Evolutionary conservation across 1,284 basidiomycete species (phyloP).

Genomic region (Mycosarcoma mackinlayi): DNA sequence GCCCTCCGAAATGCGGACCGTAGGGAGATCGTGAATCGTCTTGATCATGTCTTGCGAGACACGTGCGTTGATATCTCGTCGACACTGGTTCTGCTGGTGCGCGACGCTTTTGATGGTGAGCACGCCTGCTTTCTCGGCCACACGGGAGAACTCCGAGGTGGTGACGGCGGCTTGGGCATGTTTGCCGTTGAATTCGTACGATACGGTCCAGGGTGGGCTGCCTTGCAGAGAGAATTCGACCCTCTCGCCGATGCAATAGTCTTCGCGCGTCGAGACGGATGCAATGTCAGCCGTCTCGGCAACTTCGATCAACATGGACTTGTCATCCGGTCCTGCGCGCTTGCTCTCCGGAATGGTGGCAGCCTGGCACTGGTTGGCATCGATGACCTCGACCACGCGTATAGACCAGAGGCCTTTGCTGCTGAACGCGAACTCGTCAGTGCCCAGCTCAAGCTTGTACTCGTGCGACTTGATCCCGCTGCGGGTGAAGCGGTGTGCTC

Average conservation of each 20-base stretch:
- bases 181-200: slow-evolving; percentile 85
- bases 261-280: slow-evolving; percentile 79
- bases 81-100: slow-evolving; percentile 73
- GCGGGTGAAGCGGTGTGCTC: slow-evolving; percentile 72
- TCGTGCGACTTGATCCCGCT: slow-evolving; percentile 76
- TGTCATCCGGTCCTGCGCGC: slow-evolving; percentile 14
- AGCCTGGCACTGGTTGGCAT: slow-evolving; percentile 58
- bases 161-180: slow-evolving; percentile 79
- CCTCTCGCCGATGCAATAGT: slow-evolving; percentile 91
- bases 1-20: slow-evolving; percentile 86
- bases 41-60: slow-evolving; percentile 72
- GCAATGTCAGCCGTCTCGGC: slow-evolving; percentile 93
- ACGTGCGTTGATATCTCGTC: slow-evolving; percentile 70
- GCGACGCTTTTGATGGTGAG: slow-evolving; percentile 86
- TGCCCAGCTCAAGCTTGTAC: slow-evolving; percentile 79
- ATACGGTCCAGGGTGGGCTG: slow-evolving; percentile 92
- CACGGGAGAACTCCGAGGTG: slow-evolving; percentile 82
- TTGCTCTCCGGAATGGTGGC: slow-evolving; percentile 7
- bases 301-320: slow-evolving; percentile 73
- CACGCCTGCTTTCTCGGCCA: slow-evolving; percentile 82
- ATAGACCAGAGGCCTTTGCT: slow-evolving; percentile 77
- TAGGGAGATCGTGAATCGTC: slow-evolving; percentile 83
- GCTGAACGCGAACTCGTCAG: slow-evolving; percentile 82
- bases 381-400: slow-evolving; percentile 60
- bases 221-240: slow-evolving; percentile 93